These are phyloP conservation scores for Amylocarpus encephaloides DNA, from an alignment of 2,329 filamentous ascomycete genomes.

Conservation along the genomic window DNA sequence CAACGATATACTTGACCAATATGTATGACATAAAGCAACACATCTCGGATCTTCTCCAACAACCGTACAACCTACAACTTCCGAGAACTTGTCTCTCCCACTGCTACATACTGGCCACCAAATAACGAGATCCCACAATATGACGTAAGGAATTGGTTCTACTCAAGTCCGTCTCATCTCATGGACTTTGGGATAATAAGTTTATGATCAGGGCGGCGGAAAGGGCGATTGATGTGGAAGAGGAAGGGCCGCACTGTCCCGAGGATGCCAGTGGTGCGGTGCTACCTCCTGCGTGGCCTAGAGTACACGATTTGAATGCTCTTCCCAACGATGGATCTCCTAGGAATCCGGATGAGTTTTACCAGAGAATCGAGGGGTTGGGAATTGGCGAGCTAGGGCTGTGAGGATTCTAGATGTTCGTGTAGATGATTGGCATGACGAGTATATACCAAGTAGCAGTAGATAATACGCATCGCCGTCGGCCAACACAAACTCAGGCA, in stretches of 20 bases:
- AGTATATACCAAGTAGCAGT: too few species aligned
- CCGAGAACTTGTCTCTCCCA: neutral
- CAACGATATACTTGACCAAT: neutral
- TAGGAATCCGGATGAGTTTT: neutral
- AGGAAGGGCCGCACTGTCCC: neutral
- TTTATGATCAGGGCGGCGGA: neutral
- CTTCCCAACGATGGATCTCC: neutral
- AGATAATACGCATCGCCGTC: too few species aligned
- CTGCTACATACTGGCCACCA: neutral
- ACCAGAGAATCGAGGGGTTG: neutral
- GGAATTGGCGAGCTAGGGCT: neutral
- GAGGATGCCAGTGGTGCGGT: neutral
- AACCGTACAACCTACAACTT: neutral
- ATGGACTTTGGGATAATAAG: neutral
- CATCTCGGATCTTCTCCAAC: neutral
- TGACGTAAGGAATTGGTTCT: neutral
- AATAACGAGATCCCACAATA: neutral
- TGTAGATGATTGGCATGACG: too few species aligned
- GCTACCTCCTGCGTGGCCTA: neutral
- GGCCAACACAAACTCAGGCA: too few species aligned
- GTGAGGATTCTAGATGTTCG: neutral
- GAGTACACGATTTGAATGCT: neutral
- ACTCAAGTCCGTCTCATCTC: neutral
- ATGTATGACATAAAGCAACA: neutral
- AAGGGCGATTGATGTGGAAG: conserved; percentile 1